Conservation (phyloP, 2,329 filamentous ascomycete species). For the Parastagonospora nodorum region DNA sequence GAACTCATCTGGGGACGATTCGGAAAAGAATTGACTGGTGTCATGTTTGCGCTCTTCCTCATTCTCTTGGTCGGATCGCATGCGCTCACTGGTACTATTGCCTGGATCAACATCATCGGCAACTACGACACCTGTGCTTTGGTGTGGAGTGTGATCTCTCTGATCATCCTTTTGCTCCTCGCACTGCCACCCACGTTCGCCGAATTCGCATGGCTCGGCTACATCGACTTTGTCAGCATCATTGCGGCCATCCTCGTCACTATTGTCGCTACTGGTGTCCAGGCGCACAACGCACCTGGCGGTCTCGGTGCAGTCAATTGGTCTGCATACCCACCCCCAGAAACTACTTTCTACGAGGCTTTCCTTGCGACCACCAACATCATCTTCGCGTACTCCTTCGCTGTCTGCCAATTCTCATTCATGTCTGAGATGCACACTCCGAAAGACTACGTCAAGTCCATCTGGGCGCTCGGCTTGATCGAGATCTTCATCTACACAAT, state of each 20-base stretch:
- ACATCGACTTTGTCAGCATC: slow-evolving; percentile 67
- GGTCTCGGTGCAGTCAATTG: slow-evolving; percentile 34
- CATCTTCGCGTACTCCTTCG: slow-evolving; percentile 52
- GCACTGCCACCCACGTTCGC: slow-evolving; percentile 68
- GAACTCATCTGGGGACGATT: slow-evolving; percentile 64
- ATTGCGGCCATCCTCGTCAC: slow-evolving; percentile 68
- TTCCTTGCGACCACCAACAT: slow-evolving; percentile 47
- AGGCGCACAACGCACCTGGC: slow-evolving; percentile 38
- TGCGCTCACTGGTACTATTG: slow-evolving; percentile 72
- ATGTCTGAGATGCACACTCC: slow-evolving; percentile 70
- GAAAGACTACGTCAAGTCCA: slow-evolving; percentile 62
- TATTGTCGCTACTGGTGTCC: slow-evolving; percentile 67
- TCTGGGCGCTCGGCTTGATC: slow-evolving; percentile 61
- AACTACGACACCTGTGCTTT: slow-evolving; percentile 65
- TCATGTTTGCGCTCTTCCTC: slow-evolving; percentile 53
- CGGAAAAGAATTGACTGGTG: slow-evolving; percentile 59
- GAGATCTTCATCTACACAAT: slow-evolving; percentile 68
- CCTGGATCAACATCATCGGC: slow-evolving; percentile 67
- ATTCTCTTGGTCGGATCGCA: slow-evolving; percentile 72
- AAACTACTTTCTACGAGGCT: slow-evolving; percentile 69
- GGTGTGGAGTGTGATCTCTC: slow-evolving; percentile 66
- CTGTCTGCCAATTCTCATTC: slow-evolving; percentile 72
- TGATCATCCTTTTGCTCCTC: slow-evolving; percentile 63
- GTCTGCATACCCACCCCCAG: slow-evolving; percentile 40
- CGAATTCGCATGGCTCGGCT: slow-evolving; percentile 64